Conservation (phyloP, 176 grass and related monocot genomes). For the Phragmites australis region DNA sequence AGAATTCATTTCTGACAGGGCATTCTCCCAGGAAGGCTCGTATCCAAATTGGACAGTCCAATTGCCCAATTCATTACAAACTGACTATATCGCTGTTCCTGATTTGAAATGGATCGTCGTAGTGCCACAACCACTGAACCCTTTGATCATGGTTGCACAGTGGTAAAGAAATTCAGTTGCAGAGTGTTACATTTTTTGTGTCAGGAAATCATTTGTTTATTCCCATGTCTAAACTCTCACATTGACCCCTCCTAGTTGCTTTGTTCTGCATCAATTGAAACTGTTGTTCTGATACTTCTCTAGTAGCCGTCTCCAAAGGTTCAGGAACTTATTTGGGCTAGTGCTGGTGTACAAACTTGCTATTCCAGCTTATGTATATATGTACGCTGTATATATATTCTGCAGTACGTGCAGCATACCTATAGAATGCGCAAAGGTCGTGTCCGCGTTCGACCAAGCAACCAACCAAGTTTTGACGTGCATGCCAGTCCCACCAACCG, state of each 20-base stretch:
- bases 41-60: background rate
- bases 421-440: too few relatives aligned
- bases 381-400: too few relatives aligned
- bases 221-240: background rate
- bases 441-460: too few relatives aligned
- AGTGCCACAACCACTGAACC: background rate
- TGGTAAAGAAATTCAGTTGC: background rate
- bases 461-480: too few relatives aligned
- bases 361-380: too few relatives aligned
- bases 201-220: background rate
- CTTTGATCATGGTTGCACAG: background rate
- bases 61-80: background rate
- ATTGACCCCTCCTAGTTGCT: background rate
- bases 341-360: too few relatives aligned
- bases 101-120: background rate
- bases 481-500: too few relatives aligned
- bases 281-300: background rate
- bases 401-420: too few relatives aligned
- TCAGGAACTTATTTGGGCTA: background rate
- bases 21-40: background rate
- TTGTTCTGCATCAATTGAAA: background rate
- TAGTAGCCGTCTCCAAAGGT: background rate
- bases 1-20: background rate
- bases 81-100: too few relatives aligned
- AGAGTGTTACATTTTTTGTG: background rate